These are phyloP conservation scores for Podospora sp. DNA, from an alignment of 495 filamentous ascomycete species.

Conservation along the genomic window DNA sequence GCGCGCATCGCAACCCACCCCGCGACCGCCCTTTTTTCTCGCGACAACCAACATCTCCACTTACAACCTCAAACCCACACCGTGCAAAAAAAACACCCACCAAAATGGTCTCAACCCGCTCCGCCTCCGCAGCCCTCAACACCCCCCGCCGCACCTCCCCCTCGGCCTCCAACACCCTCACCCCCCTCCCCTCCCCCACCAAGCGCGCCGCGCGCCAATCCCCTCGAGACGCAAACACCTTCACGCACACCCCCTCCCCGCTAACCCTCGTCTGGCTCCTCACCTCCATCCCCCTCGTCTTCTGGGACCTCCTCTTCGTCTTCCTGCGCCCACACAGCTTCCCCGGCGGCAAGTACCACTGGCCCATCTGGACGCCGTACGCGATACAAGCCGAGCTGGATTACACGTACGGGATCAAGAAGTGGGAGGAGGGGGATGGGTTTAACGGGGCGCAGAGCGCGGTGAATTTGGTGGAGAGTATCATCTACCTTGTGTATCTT, in stretches of 20 bases:
- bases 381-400: conserved; percentile 80
- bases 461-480: conserved; percentile 74
- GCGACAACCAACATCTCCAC: not conserved
- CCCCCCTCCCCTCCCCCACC: conserved; percentile 5
- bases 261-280: conserved; percentile 72
- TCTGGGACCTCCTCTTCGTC: conserved; percentile 83
- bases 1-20: not conserved
- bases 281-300: conserved; percentile 77
- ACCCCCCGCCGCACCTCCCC: not conserved
- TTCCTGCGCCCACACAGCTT: conserved; percentile 81
- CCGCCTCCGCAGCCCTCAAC: conserved; percentile 12
- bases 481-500: conserved; percentile 71
- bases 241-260: conserved; percentile 69
- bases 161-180: not conserved
- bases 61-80: not conserved
- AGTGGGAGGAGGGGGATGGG: conserved; percentile 69
- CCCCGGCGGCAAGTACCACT: conserved; percentile 75
- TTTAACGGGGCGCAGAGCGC: conserved; percentile 78
- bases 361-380: conserved; percentile 77
- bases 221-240: conserved; percentile 27
- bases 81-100: not conserved
- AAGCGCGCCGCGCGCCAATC: not conserved
- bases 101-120: conserved; percentile 17
- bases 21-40: not conserved
- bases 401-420: conserved; percentile 81